phyloP scores from a whole-genome alignment of 371 early-diverging fungal species.

The Zancudomyces culisetae region DNA sequence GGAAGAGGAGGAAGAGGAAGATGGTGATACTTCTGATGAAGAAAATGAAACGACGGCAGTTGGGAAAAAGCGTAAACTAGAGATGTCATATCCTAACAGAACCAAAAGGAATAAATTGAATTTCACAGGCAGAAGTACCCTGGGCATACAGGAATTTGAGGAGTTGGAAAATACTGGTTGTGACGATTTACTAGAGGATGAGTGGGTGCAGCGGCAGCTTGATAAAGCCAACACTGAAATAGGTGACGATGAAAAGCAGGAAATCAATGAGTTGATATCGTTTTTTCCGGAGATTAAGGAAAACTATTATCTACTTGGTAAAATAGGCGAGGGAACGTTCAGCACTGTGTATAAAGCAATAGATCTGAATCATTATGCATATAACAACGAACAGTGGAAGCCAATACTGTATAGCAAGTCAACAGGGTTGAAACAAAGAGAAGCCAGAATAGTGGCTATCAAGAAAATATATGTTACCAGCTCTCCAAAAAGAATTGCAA shows the following conservation, averaged over 20 bases:
- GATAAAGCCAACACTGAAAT: background rate
- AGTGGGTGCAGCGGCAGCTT: background rate
- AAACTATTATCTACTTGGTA: constrained; percentile 42
- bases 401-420: constrained; percentile 8
- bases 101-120: too few relatives aligned
- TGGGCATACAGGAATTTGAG: too few relatives aligned
- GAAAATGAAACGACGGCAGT: constrained; percentile 9
- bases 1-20: constrained; percentile 17
- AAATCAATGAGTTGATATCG: constrained; percentile 19
- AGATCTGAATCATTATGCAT: constrained; percentile 45
- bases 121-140: too few relatives aligned
- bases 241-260: background rate
- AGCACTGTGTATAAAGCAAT: constrained; percentile 89
- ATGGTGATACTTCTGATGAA: constrained; percentile 9
- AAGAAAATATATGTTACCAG: constrained; percentile 83
- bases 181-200: background rate
- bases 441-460: constrained; percentile 53
- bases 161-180: too few relatives aligned
- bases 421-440: constrained; percentile 4
- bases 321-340: constrained; percentile 84
- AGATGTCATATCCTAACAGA: too few relatives aligned
- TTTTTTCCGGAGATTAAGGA: constrained; percentile 32
- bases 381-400: constrained; percentile 44
- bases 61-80: constrained; percentile 6
- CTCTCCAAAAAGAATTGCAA: constrained; percentile 63